Conservation (phyloP, 345 rosid species). For the Gossypium anomalum region DNA sequence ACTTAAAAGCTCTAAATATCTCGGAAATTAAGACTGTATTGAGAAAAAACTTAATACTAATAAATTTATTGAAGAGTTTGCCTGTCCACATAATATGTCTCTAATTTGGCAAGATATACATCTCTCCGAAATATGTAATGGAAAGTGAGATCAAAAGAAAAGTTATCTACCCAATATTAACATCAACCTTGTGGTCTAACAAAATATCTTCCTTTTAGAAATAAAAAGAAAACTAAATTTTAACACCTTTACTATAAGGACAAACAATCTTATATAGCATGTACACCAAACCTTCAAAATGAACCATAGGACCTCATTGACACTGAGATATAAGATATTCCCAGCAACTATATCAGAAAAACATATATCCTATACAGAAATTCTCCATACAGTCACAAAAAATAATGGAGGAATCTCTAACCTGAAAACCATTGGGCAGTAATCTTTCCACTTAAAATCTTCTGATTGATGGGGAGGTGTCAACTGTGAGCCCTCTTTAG, state of each 20-base stretch:
- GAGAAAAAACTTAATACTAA: not conserved
- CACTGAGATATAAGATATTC: not conserved
- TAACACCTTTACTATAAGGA: not conserved
- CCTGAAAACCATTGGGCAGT: slow-evolving; percentile 99
- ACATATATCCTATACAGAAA: not conserved
- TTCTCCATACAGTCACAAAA: not conserved
- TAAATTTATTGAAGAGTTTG: slow-evolving; percentile 5
- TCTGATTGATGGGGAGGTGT: slow-evolving; percentile 93
- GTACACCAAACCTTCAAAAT: not conserved
- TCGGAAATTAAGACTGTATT: not conserved
- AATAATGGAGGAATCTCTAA: slow-evolving; percentile 23
- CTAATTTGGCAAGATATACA: not conserved
- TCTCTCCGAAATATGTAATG: not conserved
- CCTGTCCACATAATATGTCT: not conserved
- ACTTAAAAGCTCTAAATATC: not conserved
- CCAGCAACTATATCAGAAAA: slow-evolving; percentile 2
- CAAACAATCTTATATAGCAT: not conserved
- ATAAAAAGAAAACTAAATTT: not conserved
- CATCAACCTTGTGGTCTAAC: not conserved
- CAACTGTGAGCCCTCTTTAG: slow-evolving; percentile 79
- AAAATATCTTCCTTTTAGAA: not conserved
- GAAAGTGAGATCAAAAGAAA: not conserved
- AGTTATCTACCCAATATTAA: not conserved
- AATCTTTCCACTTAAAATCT: slow-evolving; percentile 97
- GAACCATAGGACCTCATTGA: slow-evolving; percentile 5